phyloP scores from a whole-genome alignment of 2,329 filamentous ascomycete genomes.

The Botrytis paeoniae region DNA sequence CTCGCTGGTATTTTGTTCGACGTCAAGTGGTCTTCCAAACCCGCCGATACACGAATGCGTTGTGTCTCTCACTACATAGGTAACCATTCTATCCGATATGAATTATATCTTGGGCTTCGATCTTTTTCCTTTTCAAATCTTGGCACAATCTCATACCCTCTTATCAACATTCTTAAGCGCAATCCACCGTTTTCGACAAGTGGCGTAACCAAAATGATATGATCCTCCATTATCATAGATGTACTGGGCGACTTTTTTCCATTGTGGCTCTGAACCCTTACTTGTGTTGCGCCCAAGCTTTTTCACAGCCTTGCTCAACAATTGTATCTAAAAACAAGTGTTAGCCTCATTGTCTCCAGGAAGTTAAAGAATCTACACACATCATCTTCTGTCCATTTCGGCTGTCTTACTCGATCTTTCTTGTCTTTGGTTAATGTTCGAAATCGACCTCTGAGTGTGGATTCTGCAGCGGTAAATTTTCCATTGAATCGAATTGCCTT shows the following conservation, averaged over 20 bases:
- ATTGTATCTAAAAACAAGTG: constrained; percentile 40
- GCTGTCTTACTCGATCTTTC: constrained; percentile 60
- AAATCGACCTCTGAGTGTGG: constrained; percentile 67
- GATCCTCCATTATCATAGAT: constrained; percentile 52
- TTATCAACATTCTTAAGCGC: constrained; percentile 35
- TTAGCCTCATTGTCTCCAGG: constrained; percentile 1
- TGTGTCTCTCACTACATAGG: neutral
- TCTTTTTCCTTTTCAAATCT: neutral
- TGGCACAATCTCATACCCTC: neutral
- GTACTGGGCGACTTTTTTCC: constrained; percentile 56
- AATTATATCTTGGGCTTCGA: neutral
- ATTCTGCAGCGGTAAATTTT: constrained; percentile 62
- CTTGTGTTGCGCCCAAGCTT: constrained; percentile 32
- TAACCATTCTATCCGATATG: neutral
- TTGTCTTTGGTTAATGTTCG: constrained; percentile 63
- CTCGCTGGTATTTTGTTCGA: neutral
- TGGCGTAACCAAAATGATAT: constrained; percentile 58
- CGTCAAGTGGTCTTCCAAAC: neutral
- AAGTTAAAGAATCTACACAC: constrained; percentile 48
- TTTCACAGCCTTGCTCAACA: constrained; percentile 46
- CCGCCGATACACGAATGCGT: neutral
- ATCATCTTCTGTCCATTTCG: constrained; percentile 60
- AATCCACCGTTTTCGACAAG: constrained; percentile 58
- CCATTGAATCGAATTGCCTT: constrained; percentile 57
- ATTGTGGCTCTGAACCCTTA: constrained; percentile 40